Evolutionary conservation across 805 yeast genomes (phyloP).

Genomic region (Komagataella populi): DNA sequence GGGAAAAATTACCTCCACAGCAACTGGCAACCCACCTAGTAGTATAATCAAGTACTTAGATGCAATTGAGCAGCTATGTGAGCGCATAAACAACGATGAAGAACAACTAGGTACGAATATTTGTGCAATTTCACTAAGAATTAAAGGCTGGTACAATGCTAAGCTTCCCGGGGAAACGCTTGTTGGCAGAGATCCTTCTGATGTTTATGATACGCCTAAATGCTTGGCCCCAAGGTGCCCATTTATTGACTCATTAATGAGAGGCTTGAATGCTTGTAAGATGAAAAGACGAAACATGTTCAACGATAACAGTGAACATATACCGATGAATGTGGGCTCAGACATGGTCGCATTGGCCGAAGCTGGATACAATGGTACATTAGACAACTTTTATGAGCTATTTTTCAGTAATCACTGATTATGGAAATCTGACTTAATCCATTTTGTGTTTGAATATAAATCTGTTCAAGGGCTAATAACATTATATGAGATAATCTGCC

Average conservation of each 20-base stretch:
- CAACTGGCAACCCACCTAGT: neutral
- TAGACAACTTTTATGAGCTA: neutral
- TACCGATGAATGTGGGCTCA: neutral
- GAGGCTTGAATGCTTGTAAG: neutral
- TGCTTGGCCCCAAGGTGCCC: neutral
- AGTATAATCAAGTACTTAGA: neutral
- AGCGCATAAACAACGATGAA: neutral
- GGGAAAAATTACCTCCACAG: neutral
- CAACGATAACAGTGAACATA: neutral
- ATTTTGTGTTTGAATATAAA: neutral
- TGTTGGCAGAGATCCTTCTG: neutral
- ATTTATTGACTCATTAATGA: neutral
- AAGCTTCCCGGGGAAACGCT: neutral
- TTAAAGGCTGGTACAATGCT: neutral
- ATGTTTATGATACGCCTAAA: neutral
- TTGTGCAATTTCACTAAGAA: neutral
- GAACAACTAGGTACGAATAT: neutral
- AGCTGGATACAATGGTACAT: neutral
- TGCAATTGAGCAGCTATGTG: neutral
- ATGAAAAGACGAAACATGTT: neutral
- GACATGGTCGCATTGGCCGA: neutral
- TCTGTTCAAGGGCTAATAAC: neutral
- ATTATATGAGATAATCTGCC: neutral
- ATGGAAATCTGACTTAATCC: neutral
- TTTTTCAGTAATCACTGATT: neutral